phyloP scores from a whole-genome alignment of 2,329 filamentous ascomycete species.

The Orbilia javanica region DNA sequence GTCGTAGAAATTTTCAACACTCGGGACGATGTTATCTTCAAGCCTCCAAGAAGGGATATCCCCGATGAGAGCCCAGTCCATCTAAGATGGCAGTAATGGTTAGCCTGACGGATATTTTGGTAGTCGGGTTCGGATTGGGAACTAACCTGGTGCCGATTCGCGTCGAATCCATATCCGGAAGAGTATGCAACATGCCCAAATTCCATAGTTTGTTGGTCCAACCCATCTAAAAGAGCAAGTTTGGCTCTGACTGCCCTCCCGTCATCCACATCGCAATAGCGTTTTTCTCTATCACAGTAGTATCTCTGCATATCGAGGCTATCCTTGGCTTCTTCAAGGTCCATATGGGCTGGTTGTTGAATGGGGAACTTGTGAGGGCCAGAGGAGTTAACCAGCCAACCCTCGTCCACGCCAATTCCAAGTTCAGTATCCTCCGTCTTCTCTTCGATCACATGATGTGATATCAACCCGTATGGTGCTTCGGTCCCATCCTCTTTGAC shows the following conservation, averaged over 20 bases:
- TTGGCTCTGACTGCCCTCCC: slow-evolving; percentile 53
- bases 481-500: slow-evolving; percentile 55
- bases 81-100: slow-evolving; percentile 12
- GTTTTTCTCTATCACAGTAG: slow-evolving; percentile 57
- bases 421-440: slow-evolving; percentile 55
- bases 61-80: slow-evolving; percentile 58
- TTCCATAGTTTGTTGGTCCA: slow-evolving; percentile 51
- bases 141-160: slow-evolving; percentile 57
- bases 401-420: slow-evolving; percentile 54
- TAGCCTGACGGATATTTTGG: neutral
- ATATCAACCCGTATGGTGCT: slow-evolving; percentile 55
- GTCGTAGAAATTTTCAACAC: slow-evolving; percentile 57
- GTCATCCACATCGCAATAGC: slow-evolving; percentile 58
- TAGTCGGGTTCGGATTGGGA: neutral
- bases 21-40: slow-evolving; percentile 55
- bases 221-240: slow-evolving; percentile 42
- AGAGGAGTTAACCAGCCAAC: slow-evolving; percentile 52
- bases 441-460: slow-evolving; percentile 57
- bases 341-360: slow-evolving; percentile 55
- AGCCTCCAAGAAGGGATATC: slow-evolving; percentile 57
- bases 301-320: slow-evolving; percentile 58
- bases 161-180: slow-evolving; percentile 56
- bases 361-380: slow-evolving; percentile 42
- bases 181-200: slow-evolving; percentile 57
- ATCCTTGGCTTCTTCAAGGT: slow-evolving; percentile 53